Conservation (phyloP, 257 asterid species). For the Solanum chmielewskii region DNA sequence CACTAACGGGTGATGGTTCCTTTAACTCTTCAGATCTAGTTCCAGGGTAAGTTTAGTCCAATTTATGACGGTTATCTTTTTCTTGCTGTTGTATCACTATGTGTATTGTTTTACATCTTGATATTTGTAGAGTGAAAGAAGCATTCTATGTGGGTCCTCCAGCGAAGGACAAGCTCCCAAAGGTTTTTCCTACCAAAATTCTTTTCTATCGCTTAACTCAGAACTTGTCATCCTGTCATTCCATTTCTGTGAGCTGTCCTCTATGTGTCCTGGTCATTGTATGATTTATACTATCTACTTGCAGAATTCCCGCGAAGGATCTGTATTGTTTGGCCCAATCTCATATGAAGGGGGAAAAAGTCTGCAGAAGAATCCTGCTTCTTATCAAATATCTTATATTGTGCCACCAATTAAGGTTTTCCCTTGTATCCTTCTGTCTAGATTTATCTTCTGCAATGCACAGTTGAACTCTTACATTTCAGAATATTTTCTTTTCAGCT, state of each 20-base stretch:
- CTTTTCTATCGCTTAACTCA: neutral
- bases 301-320: constrained; percentile 74
- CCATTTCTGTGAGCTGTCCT: neutral
- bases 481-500: constrained; percentile 22
- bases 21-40: constrained; percentile 65
- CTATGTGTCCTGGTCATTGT: neutral
- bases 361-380: constrained; percentile 58
- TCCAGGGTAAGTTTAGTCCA: constrained; percentile 61
- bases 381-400: constrained; percentile 54
- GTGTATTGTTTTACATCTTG: constrained; percentile 1
- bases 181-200: constrained; percentile 35
- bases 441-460: neutral
- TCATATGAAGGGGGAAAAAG: constrained; percentile 56
- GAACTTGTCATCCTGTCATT: neutral
- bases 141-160: constrained; percentile 95
- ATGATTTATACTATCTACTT: constrained; percentile 1
- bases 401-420: constrained; percentile 82
- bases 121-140: constrained; percentile 48
- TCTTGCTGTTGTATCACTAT: neutral
- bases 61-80: neutral
- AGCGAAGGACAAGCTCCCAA: constrained; percentile 79
- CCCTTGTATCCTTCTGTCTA: constrained; percentile 6
- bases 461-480: neutral
- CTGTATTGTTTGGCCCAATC: constrained; percentile 72
- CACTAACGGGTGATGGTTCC: constrained; percentile 55